phyloP scores from a whole-genome alignment of 257 asterid genomes.

The Solanum etuberosum region DNA sequence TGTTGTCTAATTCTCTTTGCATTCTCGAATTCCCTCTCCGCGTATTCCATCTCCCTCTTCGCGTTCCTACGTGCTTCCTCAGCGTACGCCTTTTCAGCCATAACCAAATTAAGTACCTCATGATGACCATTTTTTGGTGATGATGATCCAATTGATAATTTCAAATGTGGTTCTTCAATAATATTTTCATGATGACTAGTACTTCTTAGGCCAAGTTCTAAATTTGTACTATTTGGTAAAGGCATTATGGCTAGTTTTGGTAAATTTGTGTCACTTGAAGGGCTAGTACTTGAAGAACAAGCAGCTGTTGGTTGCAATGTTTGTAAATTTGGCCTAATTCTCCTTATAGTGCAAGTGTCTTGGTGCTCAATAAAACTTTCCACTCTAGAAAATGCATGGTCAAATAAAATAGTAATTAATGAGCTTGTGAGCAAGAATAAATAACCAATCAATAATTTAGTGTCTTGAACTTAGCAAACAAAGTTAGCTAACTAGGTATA shows the following conservation, averaged over 20 bases:
- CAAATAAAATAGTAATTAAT: neutral
- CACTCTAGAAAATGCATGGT: constrained; percentile 26
- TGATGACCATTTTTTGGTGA: constrained; percentile 6
- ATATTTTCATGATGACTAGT: neutral
- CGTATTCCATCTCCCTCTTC: constrained; percentile 42
- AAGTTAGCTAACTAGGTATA: neutral
- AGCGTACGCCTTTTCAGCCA: constrained; percentile 62
- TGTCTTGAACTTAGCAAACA: neutral
- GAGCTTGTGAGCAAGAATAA: neutral
- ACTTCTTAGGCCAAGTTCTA: constrained; percentile 45
- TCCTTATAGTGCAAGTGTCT: constrained; percentile 49
- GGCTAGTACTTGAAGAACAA: constrained; percentile 50
- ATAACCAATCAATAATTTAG: neutral
- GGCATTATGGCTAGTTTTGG: constrained; percentile 3
- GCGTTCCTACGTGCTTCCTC: constrained; percentile 56
- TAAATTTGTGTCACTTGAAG: constrained; percentile 24
- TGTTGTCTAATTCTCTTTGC: constrained; percentile 56
- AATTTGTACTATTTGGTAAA: constrained; percentile 9
- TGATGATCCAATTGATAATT: constrained; percentile 19
- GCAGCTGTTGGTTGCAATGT: constrained; percentile 15
- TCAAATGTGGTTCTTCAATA: constrained; percentile 6
- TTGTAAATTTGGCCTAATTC: constrained; percentile 26
- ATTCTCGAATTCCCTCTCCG: constrained; percentile 50
- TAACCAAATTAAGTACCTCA: constrained; percentile 35
- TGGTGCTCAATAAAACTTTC: constrained; percentile 84